Evolutionary conservation across 345 rosid species (phyloP), one percentile per base, ranked within the genome.

Genomic region (Brassica nigra): DNA sequence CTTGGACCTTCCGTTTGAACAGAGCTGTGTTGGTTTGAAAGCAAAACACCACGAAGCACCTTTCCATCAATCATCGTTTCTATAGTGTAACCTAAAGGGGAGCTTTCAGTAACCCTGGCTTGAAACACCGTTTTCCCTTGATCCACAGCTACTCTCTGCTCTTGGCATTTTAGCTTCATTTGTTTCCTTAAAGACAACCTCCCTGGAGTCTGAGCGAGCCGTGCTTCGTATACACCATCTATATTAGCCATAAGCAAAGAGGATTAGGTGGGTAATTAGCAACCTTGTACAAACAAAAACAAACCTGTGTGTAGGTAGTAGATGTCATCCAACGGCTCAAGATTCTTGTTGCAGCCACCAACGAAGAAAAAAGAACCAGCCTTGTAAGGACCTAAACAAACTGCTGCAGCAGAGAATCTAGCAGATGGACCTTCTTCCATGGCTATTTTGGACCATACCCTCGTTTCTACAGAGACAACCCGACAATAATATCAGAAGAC

Each of bases 321-420:
- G 78, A 90, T 91, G 84, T 93, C 98, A 82, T 90, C 97, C 78
- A 95, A 80, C 61, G 97, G 92, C 87, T 93, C 97, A 14, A 93
- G 97, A 82, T 85, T 89, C 86, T 87, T 92, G 80, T 93, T 89
- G 87, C 97, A 96, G 66, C 99, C 99, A 81, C 98, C 98, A 4
- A 89, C 68, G 66, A 96, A 88, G 62, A 89, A 80, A 79, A 93
- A 90, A 61, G 83, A 84, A 30, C 98, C 97, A 71, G 83, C 80
- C 80, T 87, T 90, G 52, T 83, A 72, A 2, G 99, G 99, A 86
- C 90, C 94, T 83, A 96, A 85, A 85, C 88, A 88, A 78, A 90
- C 97, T 77, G 91, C 97, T 20, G 97, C 88, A 31, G 87, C 78
- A 76, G 98, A 92, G 85, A 93, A 96, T 87, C 97, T 96, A 49